These are phyloP conservation scores for Lepiota brunneoincarnata DNA, from an alignment of 768 basidiomycete species.

Conservation along the genomic window DNA sequence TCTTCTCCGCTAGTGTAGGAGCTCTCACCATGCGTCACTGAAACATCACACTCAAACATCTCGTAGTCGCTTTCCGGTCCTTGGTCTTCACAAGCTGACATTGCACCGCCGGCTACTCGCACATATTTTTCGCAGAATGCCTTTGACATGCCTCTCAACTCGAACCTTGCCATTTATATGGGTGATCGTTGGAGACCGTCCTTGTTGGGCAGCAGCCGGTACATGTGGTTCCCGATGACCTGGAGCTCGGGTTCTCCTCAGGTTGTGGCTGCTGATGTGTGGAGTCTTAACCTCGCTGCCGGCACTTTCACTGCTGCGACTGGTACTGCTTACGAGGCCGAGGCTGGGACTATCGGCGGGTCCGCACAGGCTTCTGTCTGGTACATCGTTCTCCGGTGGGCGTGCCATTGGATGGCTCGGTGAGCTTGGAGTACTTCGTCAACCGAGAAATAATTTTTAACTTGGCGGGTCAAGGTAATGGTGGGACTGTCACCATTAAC, in stretches of 20 bases:
- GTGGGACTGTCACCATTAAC: constrained; percentile 54
- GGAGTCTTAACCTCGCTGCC: constrained; percentile 48
- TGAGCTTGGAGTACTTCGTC: constrained; percentile 19
- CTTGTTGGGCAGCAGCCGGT: constrained; percentile 52
- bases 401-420: constrained; percentile 55
- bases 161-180: constrained; percentile 53
- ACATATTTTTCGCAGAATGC: constrained; percentile 66
- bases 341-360: constrained; percentile 47
- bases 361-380: constrained; percentile 40
- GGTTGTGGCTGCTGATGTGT: constrained; percentile 54
- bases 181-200: constrained; percentile 61
- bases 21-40: constrained; percentile 12
- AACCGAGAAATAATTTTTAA: background rate
- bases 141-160: constrained; percentile 48
- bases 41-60: constrained; percentile 1
- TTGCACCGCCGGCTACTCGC: constrained; percentile 45
- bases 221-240: constrained; percentile 60
- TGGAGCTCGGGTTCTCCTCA: constrained; percentile 55
- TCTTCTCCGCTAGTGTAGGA: constrained; percentile 46
- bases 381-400: constrained; percentile 50
- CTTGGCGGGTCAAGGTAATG: constrained; percentile 37
- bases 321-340: constrained; percentile 57
- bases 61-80: constrained; percentile 48
- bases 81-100: constrained; percentile 56
- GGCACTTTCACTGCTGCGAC: constrained; percentile 48